A percentile compares a stretch with the other conserved stretches of the same genome.
Evolutionary conservation across 2,329 filamentous ascomycete genomes (phyloP).

Genomic region (Parastagonospora nodorum): DNA sequence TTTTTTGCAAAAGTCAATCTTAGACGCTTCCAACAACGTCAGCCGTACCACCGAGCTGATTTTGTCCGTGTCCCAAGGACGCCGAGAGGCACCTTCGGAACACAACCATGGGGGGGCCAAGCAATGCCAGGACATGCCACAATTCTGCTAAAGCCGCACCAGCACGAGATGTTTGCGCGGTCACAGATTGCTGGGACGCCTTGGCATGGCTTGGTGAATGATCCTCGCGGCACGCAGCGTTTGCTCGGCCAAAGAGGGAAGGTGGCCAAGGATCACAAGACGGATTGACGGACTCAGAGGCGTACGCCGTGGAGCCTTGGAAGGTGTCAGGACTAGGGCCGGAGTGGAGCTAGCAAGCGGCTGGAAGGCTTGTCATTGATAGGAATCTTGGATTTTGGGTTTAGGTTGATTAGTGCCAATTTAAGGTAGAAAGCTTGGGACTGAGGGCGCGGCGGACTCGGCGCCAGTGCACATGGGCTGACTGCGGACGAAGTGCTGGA

Average conservation of each 20-base stretch:
- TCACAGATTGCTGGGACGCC: slow-evolving; percentile 20
- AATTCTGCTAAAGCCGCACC: slow-evolving; percentile 11
- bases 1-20: too few relatives aligned
- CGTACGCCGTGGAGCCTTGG: slow-evolving; percentile 23
- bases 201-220: slow-evolving; percentile 27
- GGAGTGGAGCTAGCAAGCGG: slow-evolving; percentile 30
- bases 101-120: slow-evolving; percentile 23
- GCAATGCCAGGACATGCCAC: slow-evolving; percentile 29
- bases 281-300: slow-evolving; percentile 25
- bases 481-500: background rate
- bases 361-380: slow-evolving; percentile 40
- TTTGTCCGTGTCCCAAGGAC: slow-evolving; percentile 21
- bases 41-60: background rate
- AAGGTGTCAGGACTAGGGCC: slow-evolving; percentile 29
- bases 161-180: slow-evolving; percentile 10
- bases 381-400: slow-evolving; percentile 30
- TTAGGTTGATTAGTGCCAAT: slow-evolving; percentile 37
- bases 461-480: slow-evolving; percentile 9
- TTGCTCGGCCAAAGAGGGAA: slow-evolving; percentile 3
- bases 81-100: slow-evolving; percentile 18
- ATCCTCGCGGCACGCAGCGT: background rate
- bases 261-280: slow-evolving; percentile 33
- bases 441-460: slow-evolving; percentile 23
- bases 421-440: slow-evolving; percentile 38
- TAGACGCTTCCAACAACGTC: too few relatives aligned